A percentile compares a stretch with the other conserved stretches of the same genome.
These are phyloP conservation scores for Penicillium robsamsonii DNA, from an alignment of 495 filamentous ascomycete genomes.

Conservation along the genomic window DNA sequence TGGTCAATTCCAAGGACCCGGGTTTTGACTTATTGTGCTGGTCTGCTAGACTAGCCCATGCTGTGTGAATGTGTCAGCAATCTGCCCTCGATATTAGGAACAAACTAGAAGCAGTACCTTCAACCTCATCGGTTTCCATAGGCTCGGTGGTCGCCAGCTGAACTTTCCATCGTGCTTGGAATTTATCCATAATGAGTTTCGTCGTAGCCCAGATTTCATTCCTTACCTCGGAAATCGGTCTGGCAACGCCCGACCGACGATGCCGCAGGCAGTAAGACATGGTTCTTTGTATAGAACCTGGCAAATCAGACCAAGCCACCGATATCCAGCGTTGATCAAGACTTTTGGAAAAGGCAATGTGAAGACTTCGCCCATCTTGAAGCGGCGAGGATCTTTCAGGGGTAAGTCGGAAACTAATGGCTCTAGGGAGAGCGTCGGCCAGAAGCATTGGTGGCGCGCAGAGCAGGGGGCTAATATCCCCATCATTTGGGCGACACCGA, in stretches of 20 bases:
- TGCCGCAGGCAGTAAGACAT: slow-evolving; percentile 77
- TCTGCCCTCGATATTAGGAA: background rate
- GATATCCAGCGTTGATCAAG: slow-evolving; percentile 83
- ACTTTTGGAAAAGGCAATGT: slow-evolving; percentile 82
- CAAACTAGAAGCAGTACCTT: slow-evolving; percentile 37
- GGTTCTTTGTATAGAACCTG: slow-evolving; percentile 70
- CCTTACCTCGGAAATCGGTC: slow-evolving; percentile 60
- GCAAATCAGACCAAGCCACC: slow-evolving; percentile 88
- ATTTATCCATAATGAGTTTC: slow-evolving; percentile 65
- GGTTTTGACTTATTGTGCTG: slow-evolving; percentile 48
- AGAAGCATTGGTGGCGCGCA: slow-evolving; percentile 74
- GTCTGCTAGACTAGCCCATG: slow-evolving; percentile 45
- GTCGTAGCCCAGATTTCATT: slow-evolving; percentile 86
- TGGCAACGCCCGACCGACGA: slow-evolving; percentile 54
- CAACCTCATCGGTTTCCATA: slow-evolving; percentile 72
- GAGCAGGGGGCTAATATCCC: slow-evolving; percentile 30
- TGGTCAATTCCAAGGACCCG: slow-evolving; percentile 50
- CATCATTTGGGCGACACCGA: slow-evolving; percentile 64
- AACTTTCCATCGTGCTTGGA: slow-evolving; percentile 76
- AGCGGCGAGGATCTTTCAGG: slow-evolving; percentile 57
- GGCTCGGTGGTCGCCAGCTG: slow-evolving; percentile 70
- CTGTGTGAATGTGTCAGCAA: slow-evolving; percentile 29
- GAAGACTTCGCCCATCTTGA: slow-evolving; percentile 80
- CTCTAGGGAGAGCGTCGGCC: slow-evolving; percentile 65
- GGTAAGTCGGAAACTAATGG: slow-evolving; percentile 77